Conservation (phyloP, 805 yeast species). For the Candida maltosa region DNA sequence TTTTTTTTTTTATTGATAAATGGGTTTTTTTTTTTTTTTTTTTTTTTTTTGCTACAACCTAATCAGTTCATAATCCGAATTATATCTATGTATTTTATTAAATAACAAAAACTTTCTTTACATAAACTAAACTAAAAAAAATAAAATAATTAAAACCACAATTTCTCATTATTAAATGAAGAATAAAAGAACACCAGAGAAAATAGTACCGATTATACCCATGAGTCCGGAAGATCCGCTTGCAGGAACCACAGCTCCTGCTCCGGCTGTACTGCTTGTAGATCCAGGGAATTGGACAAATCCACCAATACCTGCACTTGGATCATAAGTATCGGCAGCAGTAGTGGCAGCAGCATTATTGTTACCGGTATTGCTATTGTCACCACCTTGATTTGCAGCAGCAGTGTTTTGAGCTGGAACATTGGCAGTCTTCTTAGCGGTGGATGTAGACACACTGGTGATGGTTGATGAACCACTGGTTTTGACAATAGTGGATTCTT, state of each 20-base stretch:
- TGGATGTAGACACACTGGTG: slow-evolving; percentile 14
- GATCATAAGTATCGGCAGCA: slow-evolving; percentile 10
- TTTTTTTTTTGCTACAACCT: not conserved
- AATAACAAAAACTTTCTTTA: not conserved
- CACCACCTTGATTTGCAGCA: slow-evolving; percentile 8
- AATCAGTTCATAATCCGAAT: not conserved
- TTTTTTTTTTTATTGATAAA: not conserved
- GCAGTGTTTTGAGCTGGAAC: slow-evolving; percentile 13
- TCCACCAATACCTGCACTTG: slow-evolving; percentile 29
- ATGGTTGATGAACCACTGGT: slow-evolving; percentile 16
- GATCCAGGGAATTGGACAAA: slow-evolving; percentile 30
- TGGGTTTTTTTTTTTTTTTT: not conserved
- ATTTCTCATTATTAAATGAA: slow-evolving; percentile 4
- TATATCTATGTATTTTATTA: not conserved
- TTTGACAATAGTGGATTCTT: slow-evolving; percentile 9
- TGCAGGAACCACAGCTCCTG: slow-evolving; percentile 11
- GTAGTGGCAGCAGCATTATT: slow-evolving; percentile 6
- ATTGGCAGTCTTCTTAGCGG: slow-evolving; percentile 7
- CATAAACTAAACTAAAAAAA: no score
- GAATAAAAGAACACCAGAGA: slow-evolving; percentile 17
- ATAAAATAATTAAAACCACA: no score
- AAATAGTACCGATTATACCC: slow-evolving; percentile 17
- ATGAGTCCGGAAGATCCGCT: slow-evolving; percentile 10
- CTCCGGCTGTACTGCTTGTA: slow-evolving; percentile 5
- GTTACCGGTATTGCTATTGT: not conserved